phyloP scores from a whole-genome alignment of 768 basidiomycete genomes.

The Asterophora lycoperdoides region DNA sequence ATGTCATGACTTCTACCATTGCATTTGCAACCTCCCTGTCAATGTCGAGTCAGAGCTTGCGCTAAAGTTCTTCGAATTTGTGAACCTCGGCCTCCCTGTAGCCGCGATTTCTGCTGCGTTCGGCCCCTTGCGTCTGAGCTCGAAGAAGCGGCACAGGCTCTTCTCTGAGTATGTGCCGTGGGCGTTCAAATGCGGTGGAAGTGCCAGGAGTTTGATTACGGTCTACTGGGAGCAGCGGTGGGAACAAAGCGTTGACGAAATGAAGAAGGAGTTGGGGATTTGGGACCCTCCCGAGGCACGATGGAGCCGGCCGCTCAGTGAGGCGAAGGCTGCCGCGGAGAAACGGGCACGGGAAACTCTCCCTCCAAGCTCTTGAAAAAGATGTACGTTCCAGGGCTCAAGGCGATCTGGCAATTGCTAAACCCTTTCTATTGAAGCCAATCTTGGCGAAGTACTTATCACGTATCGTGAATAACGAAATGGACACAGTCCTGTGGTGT shows the following conservation, averaged over 20 bases:
- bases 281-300: constrained; percentile 75
- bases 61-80: constrained; percentile 91
- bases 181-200: constrained; percentile 82
- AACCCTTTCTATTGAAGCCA: too few relatives aligned
- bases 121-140: constrained; percentile 70
- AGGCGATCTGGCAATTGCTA: background rate
- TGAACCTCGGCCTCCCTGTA: constrained; percentile 89
- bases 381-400: constrained; percentile 1
- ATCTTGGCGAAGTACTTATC: too few relatives aligned
- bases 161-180: constrained; percentile 87
- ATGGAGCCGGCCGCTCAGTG: constrained; percentile 63
- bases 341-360: constrained; percentile 17
- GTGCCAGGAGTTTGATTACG: constrained; percentile 71
- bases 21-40: constrained; percentile 83
- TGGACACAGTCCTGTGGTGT: too few relatives aligned
- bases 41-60: constrained; percentile 89
- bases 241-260: constrained; percentile 75
- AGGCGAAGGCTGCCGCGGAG: constrained; percentile 52
- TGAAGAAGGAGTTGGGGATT: constrained; percentile 83
- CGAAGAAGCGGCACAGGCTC: constrained; percentile 49
- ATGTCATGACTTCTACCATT: constrained; percentile 97
- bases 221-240: constrained; percentile 97
- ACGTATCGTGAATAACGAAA: too few relatives aligned
- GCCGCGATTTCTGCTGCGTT: constrained; percentile 75
- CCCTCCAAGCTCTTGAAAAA: background rate